A percentile compares a stretch with the other conserved stretches of the same genome.
phyloP scores from a whole-genome alignment of 176 grass and related monocot species.

The Carex myosuroides region DNA sequence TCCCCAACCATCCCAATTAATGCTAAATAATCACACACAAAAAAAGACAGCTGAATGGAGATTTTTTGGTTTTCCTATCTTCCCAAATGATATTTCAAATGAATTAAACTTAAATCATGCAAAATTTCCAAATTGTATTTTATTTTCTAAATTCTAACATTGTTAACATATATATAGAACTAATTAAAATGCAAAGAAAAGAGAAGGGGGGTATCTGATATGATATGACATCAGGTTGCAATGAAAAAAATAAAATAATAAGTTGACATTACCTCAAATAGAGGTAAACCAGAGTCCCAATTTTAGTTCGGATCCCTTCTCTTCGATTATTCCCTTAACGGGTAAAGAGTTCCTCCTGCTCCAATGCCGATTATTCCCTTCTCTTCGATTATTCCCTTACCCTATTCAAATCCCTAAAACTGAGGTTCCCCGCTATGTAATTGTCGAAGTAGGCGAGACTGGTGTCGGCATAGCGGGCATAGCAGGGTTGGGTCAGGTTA shows the following conservation, averaged over 20 bases:
- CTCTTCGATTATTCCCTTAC: conserved; percentile 29
- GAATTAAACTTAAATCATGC: background rate
- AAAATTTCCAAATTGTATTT: background rate
- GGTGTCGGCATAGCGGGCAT: conserved; percentile 59
- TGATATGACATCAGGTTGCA: background rate
- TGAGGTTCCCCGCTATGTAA: conserved; percentile 74
- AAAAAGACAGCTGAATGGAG: background rate
- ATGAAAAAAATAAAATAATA: background rate
- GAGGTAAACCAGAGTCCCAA: background rate
- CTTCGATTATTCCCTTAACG: conserved; percentile 80
- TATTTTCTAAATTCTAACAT: background rate
- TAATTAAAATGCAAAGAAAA: background rate
- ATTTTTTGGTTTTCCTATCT: background rate
- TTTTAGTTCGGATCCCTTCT: conserved; percentile 22
- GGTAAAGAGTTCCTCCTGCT: conserved; percentile 96
- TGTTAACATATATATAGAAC: background rate
- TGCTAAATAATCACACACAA: background rate
- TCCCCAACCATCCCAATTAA: conserved; percentile 18
- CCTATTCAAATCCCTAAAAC: conserved; percentile 49
- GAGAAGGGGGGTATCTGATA: background rate
- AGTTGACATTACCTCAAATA: conserved; percentile 10
- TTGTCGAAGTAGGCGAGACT: conserved; percentile 55
- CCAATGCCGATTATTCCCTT: background rate
- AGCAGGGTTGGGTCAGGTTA: conserved; percentile 55
- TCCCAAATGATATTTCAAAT: background rate